These are phyloP conservation scores for Leccinellum rugosiceps DNA, from an alignment of 768 basidiomycete genomes.

Conservation along the genomic window DNA sequence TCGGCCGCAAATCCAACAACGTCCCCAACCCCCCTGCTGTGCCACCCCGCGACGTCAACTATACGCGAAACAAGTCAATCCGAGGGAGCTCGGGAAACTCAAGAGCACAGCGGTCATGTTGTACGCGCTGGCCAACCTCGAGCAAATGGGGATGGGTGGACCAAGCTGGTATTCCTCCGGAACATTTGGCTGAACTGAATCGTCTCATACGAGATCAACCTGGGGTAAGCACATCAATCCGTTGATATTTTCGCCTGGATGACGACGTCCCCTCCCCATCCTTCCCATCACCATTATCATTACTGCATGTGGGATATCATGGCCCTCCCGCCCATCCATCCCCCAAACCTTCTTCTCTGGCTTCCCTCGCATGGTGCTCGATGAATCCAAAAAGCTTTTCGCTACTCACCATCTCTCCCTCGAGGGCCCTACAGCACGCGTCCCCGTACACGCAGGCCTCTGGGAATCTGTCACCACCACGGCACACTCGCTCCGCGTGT, in stretches of 20 bases:
- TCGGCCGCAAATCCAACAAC: conserved; percentile 54
- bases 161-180: background rate
- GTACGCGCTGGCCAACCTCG: background rate
- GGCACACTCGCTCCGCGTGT: background rate
- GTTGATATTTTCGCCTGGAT: background rate
- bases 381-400: background rate
- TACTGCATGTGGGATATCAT: background rate
- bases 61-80: conserved; percentile 51
- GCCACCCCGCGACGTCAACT: conserved; percentile 47
- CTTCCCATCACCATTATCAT: too few relatives aligned
- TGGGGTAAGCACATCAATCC: background rate
- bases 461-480: background rate
- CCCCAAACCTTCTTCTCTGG: background rate
- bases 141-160: background rate
- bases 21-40: conserved; percentile 52
- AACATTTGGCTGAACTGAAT: background rate
- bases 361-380: background rate
- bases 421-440: background rate
- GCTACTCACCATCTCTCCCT: background rate
- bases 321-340: background rate
- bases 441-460: background rate
- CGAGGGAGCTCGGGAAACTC: conserved; percentile 54
- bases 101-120: conserved; percentile 44
- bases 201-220: background rate
- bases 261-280: background rate